phyloP scores from a whole-genome alignment of 805 yeast species.

The Groenewaldozyma tartarivorans region DNA sequence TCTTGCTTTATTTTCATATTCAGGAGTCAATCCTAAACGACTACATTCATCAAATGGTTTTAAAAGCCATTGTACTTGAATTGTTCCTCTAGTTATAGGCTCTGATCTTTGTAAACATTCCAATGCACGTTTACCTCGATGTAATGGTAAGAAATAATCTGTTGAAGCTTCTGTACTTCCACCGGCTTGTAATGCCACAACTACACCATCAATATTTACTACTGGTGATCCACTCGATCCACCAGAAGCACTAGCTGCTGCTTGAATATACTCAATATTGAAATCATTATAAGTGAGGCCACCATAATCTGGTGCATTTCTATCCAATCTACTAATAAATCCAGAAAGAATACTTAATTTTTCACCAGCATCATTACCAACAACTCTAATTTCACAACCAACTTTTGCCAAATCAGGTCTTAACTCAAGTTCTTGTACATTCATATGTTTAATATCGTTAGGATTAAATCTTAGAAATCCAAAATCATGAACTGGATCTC shows the following conservation, averaged over 20 bases:
- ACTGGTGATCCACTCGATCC: slow-evolving; percentile 96
- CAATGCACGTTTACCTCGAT: slow-evolving; percentile 74
- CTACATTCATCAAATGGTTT: slow-evolving; percentile 88
- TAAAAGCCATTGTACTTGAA: slow-evolving; percentile 81
- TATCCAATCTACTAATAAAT: slow-evolving; percentile 69
- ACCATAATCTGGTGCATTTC: slow-evolving; percentile 94
- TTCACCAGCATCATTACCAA: slow-evolving; percentile 96
- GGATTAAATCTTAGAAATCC: slow-evolving; percentile 82
- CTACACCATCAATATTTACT: slow-evolving; percentile 79
- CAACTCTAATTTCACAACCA: slow-evolving; percentile 90
- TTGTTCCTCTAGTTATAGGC: slow-evolving; percentile 79
- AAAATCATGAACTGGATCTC: slow-evolving; percentile 94
- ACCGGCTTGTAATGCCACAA: slow-evolving; percentile 90
- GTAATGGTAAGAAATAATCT: slow-evolving; percentile 82
- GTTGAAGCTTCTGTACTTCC: slow-evolving; percentile 88
- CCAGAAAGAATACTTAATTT: slow-evolving; percentile 83
- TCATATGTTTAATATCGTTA: slow-evolving; percentile 58
- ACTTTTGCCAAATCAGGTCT: slow-evolving; percentile 78
- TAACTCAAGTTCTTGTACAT: slow-evolving; percentile 53
- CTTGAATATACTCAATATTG: slow-evolving; percentile 89
- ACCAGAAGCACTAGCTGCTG: slow-evolving; percentile 93
- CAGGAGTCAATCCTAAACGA: slow-evolving; percentile 70
- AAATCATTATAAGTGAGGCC: slow-evolving; percentile 81
- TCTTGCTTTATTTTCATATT: slow-evolving; percentile 64
- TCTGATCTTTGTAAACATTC: slow-evolving; percentile 50